These are phyloP conservation scores for Thraustochytrium striatum DNA, from an alignment of 352 stramenopile genomes.

Conservation along the genomic window DNA sequence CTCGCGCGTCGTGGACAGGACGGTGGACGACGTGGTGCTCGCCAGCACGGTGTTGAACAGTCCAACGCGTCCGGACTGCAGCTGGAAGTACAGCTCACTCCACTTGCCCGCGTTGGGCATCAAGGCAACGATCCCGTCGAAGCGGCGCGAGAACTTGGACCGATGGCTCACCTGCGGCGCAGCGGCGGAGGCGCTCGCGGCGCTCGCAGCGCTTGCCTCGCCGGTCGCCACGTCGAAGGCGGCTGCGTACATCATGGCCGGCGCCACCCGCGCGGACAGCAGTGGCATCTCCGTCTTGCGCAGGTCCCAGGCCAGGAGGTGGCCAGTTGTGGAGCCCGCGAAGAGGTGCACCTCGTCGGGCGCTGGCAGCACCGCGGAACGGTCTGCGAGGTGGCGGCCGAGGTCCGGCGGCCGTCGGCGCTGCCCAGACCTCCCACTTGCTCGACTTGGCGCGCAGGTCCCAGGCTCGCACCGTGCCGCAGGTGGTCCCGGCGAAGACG, in stretches of 20 bases:
- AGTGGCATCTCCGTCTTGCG: not conserved
- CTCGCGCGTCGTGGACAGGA: not conserved
- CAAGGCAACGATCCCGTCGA: not conserved
- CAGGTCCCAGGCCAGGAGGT: not conserved
- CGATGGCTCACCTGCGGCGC: not conserved
- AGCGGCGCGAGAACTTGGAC: not conserved
- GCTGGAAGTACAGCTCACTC: not conserved
- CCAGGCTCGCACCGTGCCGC: not conserved
- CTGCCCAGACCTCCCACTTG: too few relatives aligned
- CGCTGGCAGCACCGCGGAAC: not conserved
- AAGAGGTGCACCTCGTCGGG: not conserved
- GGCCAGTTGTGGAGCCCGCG: not conserved
- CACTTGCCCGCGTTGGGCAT: not conserved
- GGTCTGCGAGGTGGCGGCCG: not conserved
- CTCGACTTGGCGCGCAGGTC: not conserved
- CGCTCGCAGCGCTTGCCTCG: not conserved
- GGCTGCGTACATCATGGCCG: not conserved
- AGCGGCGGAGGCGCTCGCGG: not conserved
- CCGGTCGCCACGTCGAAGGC: not conserved
- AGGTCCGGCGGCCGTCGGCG: not conserved
- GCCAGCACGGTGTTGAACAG: not conserved
- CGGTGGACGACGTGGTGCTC: not conserved
- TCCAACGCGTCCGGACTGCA: not conserved
- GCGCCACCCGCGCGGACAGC: not conserved
- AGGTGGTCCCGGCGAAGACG: not conserved